Evolutionary conservation across 2,329 filamentous ascomycete species (phyloP).

Genomic region (Furcasterigmium sp.): DNA sequence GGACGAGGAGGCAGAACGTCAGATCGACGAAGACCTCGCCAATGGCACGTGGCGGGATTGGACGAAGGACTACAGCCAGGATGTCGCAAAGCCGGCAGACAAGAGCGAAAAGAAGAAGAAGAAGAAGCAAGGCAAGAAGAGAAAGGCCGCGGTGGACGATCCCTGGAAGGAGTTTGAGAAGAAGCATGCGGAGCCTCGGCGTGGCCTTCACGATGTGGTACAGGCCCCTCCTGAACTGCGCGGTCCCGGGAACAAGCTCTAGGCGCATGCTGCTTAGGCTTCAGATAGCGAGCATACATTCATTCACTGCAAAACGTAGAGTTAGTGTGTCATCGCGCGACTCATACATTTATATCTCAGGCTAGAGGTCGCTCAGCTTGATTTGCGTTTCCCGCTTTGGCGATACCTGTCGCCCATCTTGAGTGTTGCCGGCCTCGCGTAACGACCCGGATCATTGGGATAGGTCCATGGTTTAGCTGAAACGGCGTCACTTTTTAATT

Average conservation of each 20-base stretch:
- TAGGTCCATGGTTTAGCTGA: too few relatives aligned
- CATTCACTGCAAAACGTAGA: too few relatives aligned
- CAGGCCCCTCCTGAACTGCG: constrained; percentile 71
- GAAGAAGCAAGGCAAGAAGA: constrained; percentile 38
- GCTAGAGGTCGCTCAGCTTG: too few relatives aligned
- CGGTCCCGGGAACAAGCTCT: constrained; percentile 32
- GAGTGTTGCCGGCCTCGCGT: too few relatives aligned
- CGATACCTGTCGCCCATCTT: too few relatives aligned
- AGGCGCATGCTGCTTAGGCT: constrained; percentile 14
- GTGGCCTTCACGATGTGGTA: constrained; percentile 55
- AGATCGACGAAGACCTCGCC: constrained; percentile 53
- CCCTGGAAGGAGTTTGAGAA: constrained; percentile 72
- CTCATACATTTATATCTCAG: too few relatives aligned
- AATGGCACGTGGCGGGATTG: constrained; percentile 33
- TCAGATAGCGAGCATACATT: background rate
- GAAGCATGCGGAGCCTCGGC: constrained; percentile 52
- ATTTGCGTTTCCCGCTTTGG: too few relatives aligned
- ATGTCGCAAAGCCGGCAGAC: constrained; percentile 28
- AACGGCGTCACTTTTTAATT: too few relatives aligned
- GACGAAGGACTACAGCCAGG: constrained; percentile 1
- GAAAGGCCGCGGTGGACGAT: constrained; percentile 44
- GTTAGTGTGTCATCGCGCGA: too few relatives aligned
- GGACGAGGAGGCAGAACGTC: constrained; percentile 57
- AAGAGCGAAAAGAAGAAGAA: constrained; percentile 35
- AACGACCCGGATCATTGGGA: too few relatives aligned